Evolutionary conservation across 148 eudicot genomes (phyloP).

Genomic region (Spergularia marina): DNA sequence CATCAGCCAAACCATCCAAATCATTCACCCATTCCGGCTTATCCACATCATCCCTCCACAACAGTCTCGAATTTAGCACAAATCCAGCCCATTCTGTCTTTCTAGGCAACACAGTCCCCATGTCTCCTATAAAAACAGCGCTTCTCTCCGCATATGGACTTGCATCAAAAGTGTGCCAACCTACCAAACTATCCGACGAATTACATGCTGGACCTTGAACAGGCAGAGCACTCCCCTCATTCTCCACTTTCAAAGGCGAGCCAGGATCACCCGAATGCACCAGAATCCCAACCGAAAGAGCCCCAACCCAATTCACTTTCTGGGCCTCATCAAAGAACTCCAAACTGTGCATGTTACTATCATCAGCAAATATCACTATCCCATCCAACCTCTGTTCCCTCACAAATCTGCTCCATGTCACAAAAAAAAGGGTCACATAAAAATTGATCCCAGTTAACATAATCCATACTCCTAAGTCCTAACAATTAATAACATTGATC

Average conservation of each 20-base stretch:
- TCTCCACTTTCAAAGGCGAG: conserved; percentile 35
- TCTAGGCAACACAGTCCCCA: conserved; percentile 73
- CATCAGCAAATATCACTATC: conserved; percentile 89
- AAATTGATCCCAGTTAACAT: not conserved
- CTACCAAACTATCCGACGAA: conserved; percentile 67
- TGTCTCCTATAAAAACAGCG: conserved; percentile 76
- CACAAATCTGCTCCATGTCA: conserved; percentile 59
- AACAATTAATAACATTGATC: not conserved
- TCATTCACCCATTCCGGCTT: conserved; percentile 82
- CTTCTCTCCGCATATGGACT: conserved; percentile 53
- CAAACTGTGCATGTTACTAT: conserved; percentile 95
- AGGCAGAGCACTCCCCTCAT: conserved; percentile 48
- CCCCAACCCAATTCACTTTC: conserved; percentile 75
- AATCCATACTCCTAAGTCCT: not conserved
- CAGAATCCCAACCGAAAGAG: conserved; percentile 88
- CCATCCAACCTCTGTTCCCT: conserved; percentile 81
- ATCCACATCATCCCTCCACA: conserved; percentile 68
- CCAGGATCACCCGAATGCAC: conserved; percentile 60
- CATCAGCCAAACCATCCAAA: conserved; percentile 49
- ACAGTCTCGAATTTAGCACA: conserved; percentile 79
- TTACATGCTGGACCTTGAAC: conserved; percentile 98
- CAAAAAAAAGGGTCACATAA: conserved; percentile 4
- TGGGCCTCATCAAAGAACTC: conserved; percentile 96
- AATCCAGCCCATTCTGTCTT: conserved; percentile 96
- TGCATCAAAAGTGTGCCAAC: conserved; percentile 81